Conservation (phyloP, 306 rosid genomes). For the Castanopsis chinensis region DNA sequence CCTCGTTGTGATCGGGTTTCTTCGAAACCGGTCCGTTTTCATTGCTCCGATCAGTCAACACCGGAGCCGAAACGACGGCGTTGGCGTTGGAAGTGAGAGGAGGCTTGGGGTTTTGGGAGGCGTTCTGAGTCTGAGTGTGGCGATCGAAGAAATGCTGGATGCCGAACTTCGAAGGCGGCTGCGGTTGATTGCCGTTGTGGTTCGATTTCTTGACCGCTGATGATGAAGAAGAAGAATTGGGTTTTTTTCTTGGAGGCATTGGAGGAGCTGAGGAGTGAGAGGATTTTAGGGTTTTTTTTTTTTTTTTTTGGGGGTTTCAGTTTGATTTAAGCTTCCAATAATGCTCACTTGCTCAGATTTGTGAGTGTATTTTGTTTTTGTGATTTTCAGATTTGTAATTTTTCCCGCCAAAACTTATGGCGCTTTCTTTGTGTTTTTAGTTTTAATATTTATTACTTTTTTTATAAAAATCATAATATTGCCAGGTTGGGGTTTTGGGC, state of each 20-base stretch:
- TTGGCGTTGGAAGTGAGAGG: conserved; percentile 5
- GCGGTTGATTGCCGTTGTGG: conserved; percentile 31
- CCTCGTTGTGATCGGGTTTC: neutral
- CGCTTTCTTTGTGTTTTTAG: neutral
- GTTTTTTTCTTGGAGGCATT: conserved; percentile 60
- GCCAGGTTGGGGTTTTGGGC: no score
- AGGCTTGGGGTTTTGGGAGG: conserved; percentile 50
- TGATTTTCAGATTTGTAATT: neutral
- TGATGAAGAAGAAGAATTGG: conserved; percentile 30
- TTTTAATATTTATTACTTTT: no score
- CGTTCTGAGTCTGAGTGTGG: conserved; percentile 54
- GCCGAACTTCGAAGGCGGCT: conserved; percentile 74
- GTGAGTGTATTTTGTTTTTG: neutral
- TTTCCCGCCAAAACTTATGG: conserved; percentile 29
- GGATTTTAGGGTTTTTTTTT: conserved; percentile 9
- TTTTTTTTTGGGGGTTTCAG: neutral
- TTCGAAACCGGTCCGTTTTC: neutral
- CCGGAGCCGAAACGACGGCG: neutral
- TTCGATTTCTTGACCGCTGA: conserved; percentile 36
- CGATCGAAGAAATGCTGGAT: conserved; percentile 90
- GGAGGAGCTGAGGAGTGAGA: neutral
- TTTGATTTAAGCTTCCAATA: conserved; percentile 1
- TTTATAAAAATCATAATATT: no score
- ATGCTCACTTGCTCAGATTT: neutral
- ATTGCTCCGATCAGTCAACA: neutral